Evolutionary conservation across 106 monocot genomes (phyloP).

Genomic region (Dendrobium nobile): DNA sequence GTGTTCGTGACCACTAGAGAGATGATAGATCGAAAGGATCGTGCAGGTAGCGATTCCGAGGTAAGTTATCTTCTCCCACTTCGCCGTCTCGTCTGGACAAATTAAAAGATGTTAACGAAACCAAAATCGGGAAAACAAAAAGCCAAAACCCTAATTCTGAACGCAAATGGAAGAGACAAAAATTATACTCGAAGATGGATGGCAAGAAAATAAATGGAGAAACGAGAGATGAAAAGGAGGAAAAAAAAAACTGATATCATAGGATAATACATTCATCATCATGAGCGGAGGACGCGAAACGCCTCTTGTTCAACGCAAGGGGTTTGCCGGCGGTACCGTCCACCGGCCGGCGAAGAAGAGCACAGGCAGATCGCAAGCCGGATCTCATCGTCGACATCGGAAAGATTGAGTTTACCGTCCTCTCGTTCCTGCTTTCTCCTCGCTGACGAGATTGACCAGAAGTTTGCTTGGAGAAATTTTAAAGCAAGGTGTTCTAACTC

Average conservation of each 20-base stretch:
- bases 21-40: slow-evolving; percentile 31
- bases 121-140: background rate
- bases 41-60: slow-evolving; percentile 55
- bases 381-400: slow-evolving; percentile 1
- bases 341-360: background rate
- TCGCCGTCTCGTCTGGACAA: slow-evolving; percentile 52
- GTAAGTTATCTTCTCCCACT: slow-evolving; percentile 84
- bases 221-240: background rate
- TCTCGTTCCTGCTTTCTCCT: background rate
- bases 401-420: background rate
- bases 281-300: slow-evolving; percentile 5
- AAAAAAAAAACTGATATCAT: background rate
- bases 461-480: no score
- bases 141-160: background rate
- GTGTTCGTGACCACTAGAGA: slow-evolving; percentile 62
- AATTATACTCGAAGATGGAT: background rate
- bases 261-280: slow-evolving; percentile 3
- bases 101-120: background rate
- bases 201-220: background rate
- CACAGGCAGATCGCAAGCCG: background rate
- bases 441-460: background rate
- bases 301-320: background rate
- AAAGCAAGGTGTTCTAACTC: no score
- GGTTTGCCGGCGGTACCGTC: background rate
- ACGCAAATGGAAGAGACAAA: background rate